These are phyloP conservation scores for Cucurbita pepo DNA, from an alignment of 306 rosid species.

Conservation along the genomic window DNA sequence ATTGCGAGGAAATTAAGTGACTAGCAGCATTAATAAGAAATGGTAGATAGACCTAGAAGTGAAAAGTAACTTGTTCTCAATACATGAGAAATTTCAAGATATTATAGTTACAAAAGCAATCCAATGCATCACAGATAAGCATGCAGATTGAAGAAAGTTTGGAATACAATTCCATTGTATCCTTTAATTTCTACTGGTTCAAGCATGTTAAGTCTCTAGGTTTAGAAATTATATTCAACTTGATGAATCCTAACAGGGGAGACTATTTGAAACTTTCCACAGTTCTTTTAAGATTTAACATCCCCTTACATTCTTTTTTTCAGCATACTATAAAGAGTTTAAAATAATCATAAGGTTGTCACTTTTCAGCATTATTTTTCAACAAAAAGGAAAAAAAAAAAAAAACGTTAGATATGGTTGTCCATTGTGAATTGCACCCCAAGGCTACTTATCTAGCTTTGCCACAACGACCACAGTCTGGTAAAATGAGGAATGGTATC, in stretches of 20 bases:
- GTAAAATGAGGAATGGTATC: not conserved
- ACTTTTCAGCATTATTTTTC: too few species aligned
- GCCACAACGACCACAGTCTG: not conserved
- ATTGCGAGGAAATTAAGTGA: conserved; percentile 8
- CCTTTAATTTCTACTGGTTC: not conserved
- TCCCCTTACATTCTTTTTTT: not conserved
- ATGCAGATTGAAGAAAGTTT: not conserved
- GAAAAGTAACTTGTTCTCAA: not conserved
- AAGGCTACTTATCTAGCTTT: not conserved
- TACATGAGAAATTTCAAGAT: not conserved
- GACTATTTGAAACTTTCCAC: not conserved
- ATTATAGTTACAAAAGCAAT: not conserved
- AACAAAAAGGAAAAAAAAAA: too few species aligned
- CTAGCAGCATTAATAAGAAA: not conserved
- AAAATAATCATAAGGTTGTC: not conserved
- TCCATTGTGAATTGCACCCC: not conserved
- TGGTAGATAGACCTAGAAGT: not conserved
- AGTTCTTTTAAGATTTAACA: not conserved
- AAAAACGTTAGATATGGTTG: too few species aligned
- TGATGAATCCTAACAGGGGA: not conserved
- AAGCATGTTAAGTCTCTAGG: not conserved
- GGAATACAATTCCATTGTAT: not conserved
- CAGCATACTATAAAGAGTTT: not conserved
- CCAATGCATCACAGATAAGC: not conserved
- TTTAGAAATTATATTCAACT: not conserved